Evolutionary conservation across 31 red algal species (phyloP).

Genomic region (Pterothamnion heteromorphum): DNA sequence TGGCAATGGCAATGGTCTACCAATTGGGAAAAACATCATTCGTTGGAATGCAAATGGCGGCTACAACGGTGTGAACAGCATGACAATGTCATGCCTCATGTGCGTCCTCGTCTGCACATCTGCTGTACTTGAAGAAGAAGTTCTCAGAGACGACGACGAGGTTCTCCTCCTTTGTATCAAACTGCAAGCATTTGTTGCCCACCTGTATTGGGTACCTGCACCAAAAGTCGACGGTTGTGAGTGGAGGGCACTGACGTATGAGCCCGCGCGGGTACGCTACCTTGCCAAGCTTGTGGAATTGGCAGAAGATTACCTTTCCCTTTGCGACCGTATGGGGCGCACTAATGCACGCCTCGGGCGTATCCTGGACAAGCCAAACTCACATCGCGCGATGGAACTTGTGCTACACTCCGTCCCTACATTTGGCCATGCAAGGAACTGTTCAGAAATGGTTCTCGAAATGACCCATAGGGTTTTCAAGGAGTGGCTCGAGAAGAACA

Average conservation of each 20-base stretch:
- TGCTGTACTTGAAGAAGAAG: neutral
- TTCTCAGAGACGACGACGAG: neutral
- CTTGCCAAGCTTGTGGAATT: neutral
- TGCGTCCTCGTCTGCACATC: neutral
- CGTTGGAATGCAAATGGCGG: neutral
- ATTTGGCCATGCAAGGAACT: neutral
- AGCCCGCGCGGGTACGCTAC: neutral
- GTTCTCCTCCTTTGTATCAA: neutral
- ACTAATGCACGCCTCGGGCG: neutral
- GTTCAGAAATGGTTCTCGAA: neutral
- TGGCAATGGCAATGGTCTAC: neutral
- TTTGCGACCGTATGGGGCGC: neutral
- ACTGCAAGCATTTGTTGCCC: neutral
- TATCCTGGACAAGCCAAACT: neutral
- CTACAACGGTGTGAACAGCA: neutral
- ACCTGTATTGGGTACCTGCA: neutral
- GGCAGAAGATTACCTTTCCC: neutral
- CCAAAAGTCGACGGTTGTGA: neutral
- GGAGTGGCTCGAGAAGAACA: neutral
- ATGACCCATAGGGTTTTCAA: neutral
- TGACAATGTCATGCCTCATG: neutral
- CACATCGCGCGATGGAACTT: neutral
- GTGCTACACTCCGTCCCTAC: neutral
- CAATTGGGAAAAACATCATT: neutral
- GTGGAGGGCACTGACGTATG: neutral